phyloP scores from a whole-genome alignment of 306 rosid genomes.

The Rosa chinensis region DNA sequence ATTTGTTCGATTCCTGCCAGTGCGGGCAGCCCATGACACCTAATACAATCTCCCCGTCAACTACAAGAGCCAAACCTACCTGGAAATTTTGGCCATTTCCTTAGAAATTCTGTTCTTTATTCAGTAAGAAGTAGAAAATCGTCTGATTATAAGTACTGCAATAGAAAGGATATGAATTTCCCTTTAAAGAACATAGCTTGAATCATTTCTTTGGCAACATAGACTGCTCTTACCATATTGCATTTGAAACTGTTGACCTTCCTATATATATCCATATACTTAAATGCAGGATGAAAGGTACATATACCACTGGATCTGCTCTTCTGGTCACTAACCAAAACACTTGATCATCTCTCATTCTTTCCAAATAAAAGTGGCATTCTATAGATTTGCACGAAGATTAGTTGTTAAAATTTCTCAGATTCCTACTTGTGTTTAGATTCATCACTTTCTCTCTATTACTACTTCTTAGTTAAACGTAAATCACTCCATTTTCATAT shows the following conservation, averaged over 20 bases:
- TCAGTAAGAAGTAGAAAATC: neutral
- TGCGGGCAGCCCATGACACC: slow-evolving; percentile 95
- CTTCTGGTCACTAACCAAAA: neutral
- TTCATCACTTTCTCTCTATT: neutral
- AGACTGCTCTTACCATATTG: neutral
- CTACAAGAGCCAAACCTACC: slow-evolving; percentile 94
- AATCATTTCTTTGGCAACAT: neutral
- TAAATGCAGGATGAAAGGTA: neutral
- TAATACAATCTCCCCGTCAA: slow-evolving; percentile 70
- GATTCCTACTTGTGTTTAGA: neutral
- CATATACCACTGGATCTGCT: neutral
- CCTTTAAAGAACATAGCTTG: neutral
- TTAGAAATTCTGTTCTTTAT: neutral
- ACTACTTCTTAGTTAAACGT: neutral
- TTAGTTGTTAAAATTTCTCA: neutral
- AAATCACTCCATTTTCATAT: neutral
- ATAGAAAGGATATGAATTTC: neutral
- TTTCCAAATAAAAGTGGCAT: neutral
- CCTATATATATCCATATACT: neutral
- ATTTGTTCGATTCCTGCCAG: slow-evolving; percentile 53
- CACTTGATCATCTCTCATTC: neutral
- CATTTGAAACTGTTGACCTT: neutral
- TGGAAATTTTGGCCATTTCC: slow-evolving; percentile 27
- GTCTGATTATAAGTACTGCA: neutral
- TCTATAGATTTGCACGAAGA: neutral